Base-by-base conservation (phyloP, 202 grass and related monocot species). In the Setaria italica region DNA sequence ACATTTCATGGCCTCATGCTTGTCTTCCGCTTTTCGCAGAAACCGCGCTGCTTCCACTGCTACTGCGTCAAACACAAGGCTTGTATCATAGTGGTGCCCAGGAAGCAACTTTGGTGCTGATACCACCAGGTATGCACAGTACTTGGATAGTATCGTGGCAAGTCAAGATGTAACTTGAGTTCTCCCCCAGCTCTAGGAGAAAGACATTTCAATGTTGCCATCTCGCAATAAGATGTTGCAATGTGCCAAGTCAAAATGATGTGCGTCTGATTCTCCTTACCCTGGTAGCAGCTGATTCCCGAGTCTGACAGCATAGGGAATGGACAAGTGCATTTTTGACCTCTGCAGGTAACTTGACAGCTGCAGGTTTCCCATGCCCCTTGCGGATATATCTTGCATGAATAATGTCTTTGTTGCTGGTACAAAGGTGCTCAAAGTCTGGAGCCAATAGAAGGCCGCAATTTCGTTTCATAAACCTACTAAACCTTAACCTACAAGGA, bases 211-310 rank as follows among this genome's bases (percentile, higher is more conserved):
- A 65, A 29, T 68, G 60, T 50, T 80, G 10, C 32, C 43, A 80
- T 51, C 78, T 80, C 62, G 1, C 78, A 16, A 6, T 69, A 81
- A 69, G 49, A 69, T 25, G 78, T 80, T 68, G 78, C 78, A 2
- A 80, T 80, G 48, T 80, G 78, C 78, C 78, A 80, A 5, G 10
- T 68, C 47, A 69, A 51, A 67, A 80, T 67, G 14, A 79, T 0
- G 62, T 13, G 30, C 1, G 45, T 3, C 46, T 53, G 77, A 9
- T 80, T 80, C 19, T 80, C 77, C 9, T 21, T 80, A 13, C 15
- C 62, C 17, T 20, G 43, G 10, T 7, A 67, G 3, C 30, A 42
- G 11, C 54, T 79, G 12, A 4, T 30, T 66, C 68, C 45, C 1
- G 17, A 51, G 77, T 67, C 46, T 72, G 42, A 19, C 29, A 19